These are phyloP conservation scores for Geosiphon pyriformis DNA, from an alignment of 192 early-diverging fungal species.

Conservation along the genomic window DNA sequence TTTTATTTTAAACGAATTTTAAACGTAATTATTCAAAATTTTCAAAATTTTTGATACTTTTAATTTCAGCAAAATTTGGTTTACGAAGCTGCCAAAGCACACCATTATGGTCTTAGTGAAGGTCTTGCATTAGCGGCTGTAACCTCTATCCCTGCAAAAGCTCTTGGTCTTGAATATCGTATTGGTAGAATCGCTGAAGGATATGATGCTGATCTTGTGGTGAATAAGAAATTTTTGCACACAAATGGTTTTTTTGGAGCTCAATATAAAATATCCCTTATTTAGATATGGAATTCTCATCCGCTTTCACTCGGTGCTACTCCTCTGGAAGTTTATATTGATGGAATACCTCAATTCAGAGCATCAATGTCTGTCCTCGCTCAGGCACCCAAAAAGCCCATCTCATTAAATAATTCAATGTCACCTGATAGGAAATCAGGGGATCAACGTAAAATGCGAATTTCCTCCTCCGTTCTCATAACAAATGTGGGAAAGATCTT, in stretches of 20 bases:
- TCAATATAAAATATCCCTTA: background rate
- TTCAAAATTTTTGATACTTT: too few relatives aligned
- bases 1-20: too few relatives aligned
- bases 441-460: conserved; percentile 28
- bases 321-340: conserved; percentile 69
- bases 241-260: background rate
- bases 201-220: conserved; percentile 75
- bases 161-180: conserved; percentile 61
- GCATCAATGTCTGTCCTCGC: background rate
- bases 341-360: conserved; percentile 60
- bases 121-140: conserved; percentile 55
- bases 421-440: conserved; percentile 23
- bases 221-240: background rate
- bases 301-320: conserved; percentile 64
- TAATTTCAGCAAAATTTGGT: conserved; percentile 51
- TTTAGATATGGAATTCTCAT: conserved; percentile 61
- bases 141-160: conserved; percentile 66
- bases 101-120: conserved; percentile 63
- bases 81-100: conserved; percentile 70
- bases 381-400: conserved; percentile 4
- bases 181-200: conserved; percentile 58
- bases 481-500: conserved; percentile 41
- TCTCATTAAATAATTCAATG: conserved; percentile 15
- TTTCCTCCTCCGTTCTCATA: conserved; percentile 33
- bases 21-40: too few relatives aligned